Percentiles rank a stretch among this genome's conserved stretches.
phyloP scores from a whole-genome alignment of 176 grass and related monocot species.

The Cymbopogon citratus region DNA sequence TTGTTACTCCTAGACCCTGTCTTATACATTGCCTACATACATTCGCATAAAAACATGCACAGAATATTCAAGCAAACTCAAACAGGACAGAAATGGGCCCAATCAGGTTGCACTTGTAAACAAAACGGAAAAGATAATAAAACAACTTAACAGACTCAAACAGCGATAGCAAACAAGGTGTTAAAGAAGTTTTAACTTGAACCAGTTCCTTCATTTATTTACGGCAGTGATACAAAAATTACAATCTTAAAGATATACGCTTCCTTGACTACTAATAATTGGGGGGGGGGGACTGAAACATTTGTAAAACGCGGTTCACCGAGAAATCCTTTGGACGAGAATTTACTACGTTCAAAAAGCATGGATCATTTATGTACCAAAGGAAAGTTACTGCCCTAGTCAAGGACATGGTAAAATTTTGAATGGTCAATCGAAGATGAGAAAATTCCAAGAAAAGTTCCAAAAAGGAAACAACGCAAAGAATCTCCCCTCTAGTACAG shows the following conservation, averaged over 20 bases:
- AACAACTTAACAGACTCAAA: too few species aligned
- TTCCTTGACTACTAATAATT: background rate
- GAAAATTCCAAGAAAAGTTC: background rate
- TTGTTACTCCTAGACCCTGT: too few species aligned
- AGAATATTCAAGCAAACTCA: background rate
- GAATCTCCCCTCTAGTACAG: background rate
- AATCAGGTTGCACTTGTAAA: background rate
- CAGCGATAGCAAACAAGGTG: too few species aligned
- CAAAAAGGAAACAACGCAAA: background rate
- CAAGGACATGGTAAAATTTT: background rate
- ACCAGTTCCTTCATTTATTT: too few species aligned
- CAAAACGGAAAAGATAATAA: background rate
- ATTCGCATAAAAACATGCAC: too few species aligned
- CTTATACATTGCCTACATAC: too few species aligned
- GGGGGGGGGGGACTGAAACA: rapidly evolving
- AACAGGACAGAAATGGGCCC: too few species aligned
- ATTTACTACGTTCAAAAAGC: background rate
- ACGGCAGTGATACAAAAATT: too few species aligned
- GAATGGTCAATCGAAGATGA: background rate
- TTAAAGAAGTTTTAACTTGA: too few species aligned
- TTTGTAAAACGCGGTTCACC: background rate
- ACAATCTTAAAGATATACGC: background rate
- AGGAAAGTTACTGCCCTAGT: background rate
- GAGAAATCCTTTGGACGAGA: background rate
- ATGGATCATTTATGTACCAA: background rate